phyloP scores from a whole-genome alignment of 805 yeast genomes.

The Isabelozyma pseudorhagii region DNA sequence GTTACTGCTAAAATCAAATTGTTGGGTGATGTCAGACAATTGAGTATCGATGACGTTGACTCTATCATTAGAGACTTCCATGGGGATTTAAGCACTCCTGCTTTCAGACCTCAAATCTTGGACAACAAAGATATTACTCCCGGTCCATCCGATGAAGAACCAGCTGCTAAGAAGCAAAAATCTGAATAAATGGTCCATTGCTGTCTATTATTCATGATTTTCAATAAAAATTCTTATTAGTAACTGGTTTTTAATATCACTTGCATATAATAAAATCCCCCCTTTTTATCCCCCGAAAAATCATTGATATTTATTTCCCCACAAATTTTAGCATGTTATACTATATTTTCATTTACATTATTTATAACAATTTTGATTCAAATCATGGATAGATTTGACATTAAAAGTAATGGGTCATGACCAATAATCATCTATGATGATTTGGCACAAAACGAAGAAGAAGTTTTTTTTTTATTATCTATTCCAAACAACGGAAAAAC shows the following conservation, averaged over 20 bases:
- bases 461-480: neutral
- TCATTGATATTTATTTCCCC: neutral
- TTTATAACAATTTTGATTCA: neutral
- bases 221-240: neutral
- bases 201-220: constrained; percentile 1
- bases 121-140: constrained; percentile 18
- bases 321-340: neutral
- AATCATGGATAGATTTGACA: constrained; percentile 2
- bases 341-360: neutral
- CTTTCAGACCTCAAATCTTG: constrained; percentile 16
- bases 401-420: constrained; percentile 1
- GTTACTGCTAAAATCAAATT: constrained; percentile 90
- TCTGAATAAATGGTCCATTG: constrained; percentile 3
- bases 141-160: constrained; percentile 21
- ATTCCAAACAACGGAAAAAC: neutral
- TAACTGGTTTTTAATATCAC: neutral
- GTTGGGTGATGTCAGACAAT: constrained; percentile 91
- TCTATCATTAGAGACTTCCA: constrained; percentile 94
- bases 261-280: neutral
- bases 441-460: neutral
- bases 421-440: neutral
- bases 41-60: constrained; percentile 96
- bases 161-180: constrained; percentile 38
- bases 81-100: constrained; percentile 52
- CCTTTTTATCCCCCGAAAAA: neutral